Evolutionary conservation across 2,329 filamentous ascomycete species (phyloP).

Genomic region (Teratosphaeria zuluensis): DNA sequence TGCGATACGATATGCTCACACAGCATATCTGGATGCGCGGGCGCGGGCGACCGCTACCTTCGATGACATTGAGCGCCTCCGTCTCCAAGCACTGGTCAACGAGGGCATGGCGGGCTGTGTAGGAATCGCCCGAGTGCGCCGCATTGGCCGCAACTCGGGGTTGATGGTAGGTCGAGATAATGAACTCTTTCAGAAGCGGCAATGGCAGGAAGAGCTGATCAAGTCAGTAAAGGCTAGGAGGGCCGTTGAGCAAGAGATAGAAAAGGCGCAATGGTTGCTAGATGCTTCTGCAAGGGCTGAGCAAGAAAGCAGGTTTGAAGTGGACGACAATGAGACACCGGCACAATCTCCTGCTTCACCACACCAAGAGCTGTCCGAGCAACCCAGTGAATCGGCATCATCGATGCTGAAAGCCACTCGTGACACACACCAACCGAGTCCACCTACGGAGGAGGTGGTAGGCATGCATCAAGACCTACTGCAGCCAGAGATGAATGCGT

Average conservation of each 20-base stretch:
- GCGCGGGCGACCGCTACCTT: neutral
- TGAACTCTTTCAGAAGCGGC: neutral
- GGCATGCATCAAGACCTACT: neutral
- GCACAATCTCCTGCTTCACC: neutral
- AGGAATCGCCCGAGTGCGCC: neutral
- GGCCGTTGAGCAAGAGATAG: neutral
- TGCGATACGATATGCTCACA: slow-evolving; percentile 1
- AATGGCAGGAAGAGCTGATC: neutral
- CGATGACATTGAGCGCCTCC: neutral
- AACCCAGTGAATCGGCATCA: neutral
- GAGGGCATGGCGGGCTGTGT: neutral
- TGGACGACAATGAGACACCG: neutral
- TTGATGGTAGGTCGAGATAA: neutral
- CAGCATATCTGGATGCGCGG: neutral
- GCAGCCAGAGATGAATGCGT: neutral
- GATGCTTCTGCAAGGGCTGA: neutral
- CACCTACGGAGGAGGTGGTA: neutral
- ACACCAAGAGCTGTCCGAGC: neutral
- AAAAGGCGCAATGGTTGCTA: neutral
- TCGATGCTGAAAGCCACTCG: neutral
- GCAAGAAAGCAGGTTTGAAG: neutral
- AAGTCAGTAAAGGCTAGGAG: neutral
- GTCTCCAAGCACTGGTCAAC: neutral
- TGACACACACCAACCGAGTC: neutral
- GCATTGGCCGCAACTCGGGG: neutral